phyloP scores from a whole-genome alignment of 1,139 yeast species.

The Scheffersomyces illinoinensis region DNA sequence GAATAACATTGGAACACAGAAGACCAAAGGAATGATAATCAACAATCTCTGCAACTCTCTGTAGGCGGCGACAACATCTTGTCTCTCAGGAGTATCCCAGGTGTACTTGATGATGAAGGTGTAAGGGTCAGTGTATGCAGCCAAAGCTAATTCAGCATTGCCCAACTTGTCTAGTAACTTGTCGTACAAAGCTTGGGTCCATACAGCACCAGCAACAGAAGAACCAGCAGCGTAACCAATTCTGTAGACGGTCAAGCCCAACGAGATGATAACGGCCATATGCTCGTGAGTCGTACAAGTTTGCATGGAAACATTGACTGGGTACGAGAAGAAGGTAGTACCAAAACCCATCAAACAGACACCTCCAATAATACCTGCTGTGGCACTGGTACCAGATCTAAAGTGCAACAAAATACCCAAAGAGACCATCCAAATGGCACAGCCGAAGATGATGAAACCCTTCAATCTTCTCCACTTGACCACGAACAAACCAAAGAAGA shows the following conservation, averaged over 20 bases:
- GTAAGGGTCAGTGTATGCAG: constrained; percentile 32
- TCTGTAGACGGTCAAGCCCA: constrained; percentile 34
- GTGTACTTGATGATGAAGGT: constrained; percentile 23
- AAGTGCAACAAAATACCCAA: constrained; percentile 35
- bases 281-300: constrained; percentile 37
- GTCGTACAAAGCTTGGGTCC: constrained; percentile 32
- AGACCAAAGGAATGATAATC: constrained; percentile 30
- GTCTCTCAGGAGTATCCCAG: constrained; percentile 38
- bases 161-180: constrained; percentile 19
- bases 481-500: constrained; percentile 34
- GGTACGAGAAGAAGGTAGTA: constrained; percentile 38
- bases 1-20: constrained; percentile 34
- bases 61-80: constrained; percentile 31
- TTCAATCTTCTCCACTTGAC: constrained; percentile 32
- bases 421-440: constrained; percentile 36
- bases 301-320: constrained; percentile 34
- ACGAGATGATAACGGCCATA: constrained; percentile 37
- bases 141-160: constrained; percentile 22
- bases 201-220: constrained; percentile 40
- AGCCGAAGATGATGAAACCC: constrained; percentile 34
- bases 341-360: constrained; percentile 36
- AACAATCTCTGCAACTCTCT: constrained; percentile 34
- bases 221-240: constrained; percentile 38
- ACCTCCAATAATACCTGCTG: constrained; percentile 37
- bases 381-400: constrained; percentile 30